These are phyloP conservation scores for Xanthoparmelia taractica DNA, from an alignment of 495 filamentous ascomycete genomes.

Conservation along the genomic window DNA sequence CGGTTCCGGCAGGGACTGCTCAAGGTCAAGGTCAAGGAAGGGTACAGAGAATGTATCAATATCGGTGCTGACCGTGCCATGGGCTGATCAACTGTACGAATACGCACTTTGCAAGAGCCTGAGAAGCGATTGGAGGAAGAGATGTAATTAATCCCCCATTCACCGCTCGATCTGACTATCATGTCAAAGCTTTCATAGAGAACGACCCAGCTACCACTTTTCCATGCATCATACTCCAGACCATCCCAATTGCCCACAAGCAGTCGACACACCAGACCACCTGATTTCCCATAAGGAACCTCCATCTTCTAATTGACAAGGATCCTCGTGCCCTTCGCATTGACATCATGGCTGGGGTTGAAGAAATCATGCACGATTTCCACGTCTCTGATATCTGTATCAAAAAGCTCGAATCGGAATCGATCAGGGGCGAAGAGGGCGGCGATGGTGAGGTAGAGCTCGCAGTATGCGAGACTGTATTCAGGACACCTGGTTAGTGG, in stretches of 20 bases:
- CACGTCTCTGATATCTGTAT: constrained; percentile 21
- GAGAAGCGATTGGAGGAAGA: not conserved
- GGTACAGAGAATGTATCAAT: not conserved
- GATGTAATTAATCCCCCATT: not conserved
- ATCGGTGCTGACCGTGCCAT: not conserved
- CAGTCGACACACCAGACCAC: not conserved
- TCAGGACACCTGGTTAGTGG: not conserved
- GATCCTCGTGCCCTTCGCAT: constrained; percentile 25
- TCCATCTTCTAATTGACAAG: not conserved
- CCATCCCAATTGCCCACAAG: not conserved
- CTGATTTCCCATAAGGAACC: not conserved
- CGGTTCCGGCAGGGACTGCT: not conserved
- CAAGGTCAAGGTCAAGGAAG: not conserved
- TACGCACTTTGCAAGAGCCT: not conserved
- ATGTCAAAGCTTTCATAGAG: not conserved
- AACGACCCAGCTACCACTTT: not conserved
- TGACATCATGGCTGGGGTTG: constrained; percentile 12
- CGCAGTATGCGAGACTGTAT: constrained; percentile 20
- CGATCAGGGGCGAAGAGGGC: constrained; percentile 18
- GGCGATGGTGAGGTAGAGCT: constrained; percentile 22
- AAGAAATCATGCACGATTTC: constrained; percentile 24
- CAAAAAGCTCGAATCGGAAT: constrained; percentile 21
- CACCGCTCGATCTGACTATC: not conserved
- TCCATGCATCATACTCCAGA: not conserved
- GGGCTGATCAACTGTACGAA: not conserved